Percentiles rank a stretch among this genome's conserved stretches.
phyloP scores from a whole-genome alignment of 805 yeast species.

The Starmerella gropengiesseri region DNA sequence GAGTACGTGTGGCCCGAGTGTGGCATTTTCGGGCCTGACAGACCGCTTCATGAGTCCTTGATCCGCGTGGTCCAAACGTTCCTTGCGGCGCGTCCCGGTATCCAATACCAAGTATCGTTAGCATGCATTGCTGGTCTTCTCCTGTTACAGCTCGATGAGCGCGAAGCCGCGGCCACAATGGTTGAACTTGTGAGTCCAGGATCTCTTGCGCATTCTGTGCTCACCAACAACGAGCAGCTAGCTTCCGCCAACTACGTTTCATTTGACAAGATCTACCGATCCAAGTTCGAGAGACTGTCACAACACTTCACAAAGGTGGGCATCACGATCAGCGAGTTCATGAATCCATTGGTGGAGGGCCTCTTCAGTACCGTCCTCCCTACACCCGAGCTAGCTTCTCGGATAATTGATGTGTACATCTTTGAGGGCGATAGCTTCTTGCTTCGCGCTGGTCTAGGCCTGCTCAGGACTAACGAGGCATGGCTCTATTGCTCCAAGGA shows the following conservation, averaged over 20 bases:
- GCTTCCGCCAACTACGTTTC: conserved; percentile 36
- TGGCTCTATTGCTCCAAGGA: conserved; percentile 41
- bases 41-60: conserved; percentile 31
- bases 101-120: conserved; percentile 33
- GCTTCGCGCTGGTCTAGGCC: conserved; percentile 43
- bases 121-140: conserved; percentile 35
- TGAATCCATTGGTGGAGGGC: conserved; percentile 35
- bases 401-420: conserved; percentile 47
- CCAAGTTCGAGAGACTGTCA: conserved; percentile 37
- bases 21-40: conserved; percentile 30
- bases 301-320: conserved; percentile 40
- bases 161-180: conserved; percentile 34
- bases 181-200: conserved; percentile 32
- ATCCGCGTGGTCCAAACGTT: conserved; percentile 31
- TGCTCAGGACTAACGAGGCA: conserved; percentile 39
- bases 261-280: conserved; percentile 39
- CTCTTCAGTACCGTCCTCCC: conserved; percentile 39
- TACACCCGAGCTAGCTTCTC: conserved; percentile 36
- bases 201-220: conserved; percentile 30
- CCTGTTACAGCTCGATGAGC: conserved; percentile 31
- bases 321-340: conserved; percentile 35
- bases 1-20: conserved; percentile 32
- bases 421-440: conserved; percentile 53
- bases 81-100: conserved; percentile 23
- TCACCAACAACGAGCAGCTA: conserved; percentile 27